Conservation (phyloP, 1,139 yeast genomes). For the Protomyces inundatus region DNA sequence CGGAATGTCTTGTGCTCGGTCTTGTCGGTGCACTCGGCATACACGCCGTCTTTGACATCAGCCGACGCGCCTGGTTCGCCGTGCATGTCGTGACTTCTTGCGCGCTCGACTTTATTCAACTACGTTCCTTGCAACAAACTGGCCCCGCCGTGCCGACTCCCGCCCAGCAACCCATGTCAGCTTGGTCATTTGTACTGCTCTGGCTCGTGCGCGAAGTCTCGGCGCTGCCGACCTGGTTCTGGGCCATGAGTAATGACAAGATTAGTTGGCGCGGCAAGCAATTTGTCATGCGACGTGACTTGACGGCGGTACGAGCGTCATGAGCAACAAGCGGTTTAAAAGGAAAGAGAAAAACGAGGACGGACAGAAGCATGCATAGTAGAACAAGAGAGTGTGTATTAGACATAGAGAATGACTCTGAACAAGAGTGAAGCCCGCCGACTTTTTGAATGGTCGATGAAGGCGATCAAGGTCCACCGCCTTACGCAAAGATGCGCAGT, state of each 20-base stretch:
- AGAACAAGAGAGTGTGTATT: not conserved
- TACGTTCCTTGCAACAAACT: conserved; percentile 32
- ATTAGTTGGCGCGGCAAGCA: conserved; percentile 82
- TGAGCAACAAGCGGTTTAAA: conserved; percentile 34
- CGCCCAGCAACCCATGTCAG: conserved; percentile 33
- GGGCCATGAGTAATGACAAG: conserved; percentile 70
- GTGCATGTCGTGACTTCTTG: conserved; percentile 60
- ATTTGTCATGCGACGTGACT: conserved; percentile 63
- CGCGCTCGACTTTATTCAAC: conserved; percentile 45
- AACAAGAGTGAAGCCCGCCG: too few species aligned
- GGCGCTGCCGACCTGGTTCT: conserved; percentile 80
- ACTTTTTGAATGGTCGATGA: not conserved
- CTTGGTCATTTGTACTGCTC: conserved; percentile 42
- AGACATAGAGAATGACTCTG: too few species aligned
- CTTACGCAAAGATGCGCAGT: conserved; percentile 36
- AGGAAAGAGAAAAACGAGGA: not conserved
- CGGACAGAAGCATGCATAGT: not conserved
- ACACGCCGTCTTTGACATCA: conserved; percentile 51
- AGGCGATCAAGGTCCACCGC: not conserved
- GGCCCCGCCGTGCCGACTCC: conserved; percentile 35
- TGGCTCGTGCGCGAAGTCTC: conserved; percentile 69
- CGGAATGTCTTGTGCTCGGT: conserved; percentile 70
- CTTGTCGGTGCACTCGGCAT: conserved; percentile 46
- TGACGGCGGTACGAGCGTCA: conserved; percentile 62
- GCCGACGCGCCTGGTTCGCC: conserved; percentile 44